Conservation (phyloP, 208 protist genomes). For the Leishmania aethiopica region DNA sequence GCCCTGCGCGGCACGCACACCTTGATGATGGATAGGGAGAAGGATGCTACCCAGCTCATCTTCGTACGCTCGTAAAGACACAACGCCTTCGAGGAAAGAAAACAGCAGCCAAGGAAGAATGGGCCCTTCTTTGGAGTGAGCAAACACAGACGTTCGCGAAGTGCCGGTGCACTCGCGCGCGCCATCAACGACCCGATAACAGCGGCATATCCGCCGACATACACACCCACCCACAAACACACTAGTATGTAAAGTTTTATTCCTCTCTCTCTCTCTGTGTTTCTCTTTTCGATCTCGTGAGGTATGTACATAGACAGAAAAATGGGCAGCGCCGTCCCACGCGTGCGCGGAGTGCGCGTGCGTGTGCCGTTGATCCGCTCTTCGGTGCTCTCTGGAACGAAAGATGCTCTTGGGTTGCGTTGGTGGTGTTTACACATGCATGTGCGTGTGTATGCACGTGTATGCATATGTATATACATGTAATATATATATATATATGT, state of each 20-base stretch:
- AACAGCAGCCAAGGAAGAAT: not conserved
- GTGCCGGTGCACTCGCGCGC: not conserved
- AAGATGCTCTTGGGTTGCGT: not conserved
- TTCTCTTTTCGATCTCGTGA: not conserved
- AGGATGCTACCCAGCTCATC: conserved; percentile 77
- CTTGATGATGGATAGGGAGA: conserved; percentile 49
- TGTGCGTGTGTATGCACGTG: not conserved
- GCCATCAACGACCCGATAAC: not conserved
- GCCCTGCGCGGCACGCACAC: conserved; percentile 65
- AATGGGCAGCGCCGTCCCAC: not conserved
- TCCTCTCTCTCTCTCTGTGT: not conserved
- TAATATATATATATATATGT: not conserved
- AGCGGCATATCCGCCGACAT: not conserved
- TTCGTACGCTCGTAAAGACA: conserved; percentile 49
- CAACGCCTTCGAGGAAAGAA: not conserved
- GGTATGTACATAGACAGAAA: not conserved
- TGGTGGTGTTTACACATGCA: not conserved
- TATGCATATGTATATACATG: not conserved
- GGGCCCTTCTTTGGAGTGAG: not conserved
- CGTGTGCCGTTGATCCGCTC: not conserved
- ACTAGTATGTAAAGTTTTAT: not conserved
- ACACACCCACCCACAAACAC: not conserved
- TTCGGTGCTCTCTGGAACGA: not conserved
- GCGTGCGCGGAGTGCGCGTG: not conserved
- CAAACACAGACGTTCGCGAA: not conserved